Conservation (phyloP, 1,284 basidiomycete genomes). For the Naganishia liquefaciens region DNA sequence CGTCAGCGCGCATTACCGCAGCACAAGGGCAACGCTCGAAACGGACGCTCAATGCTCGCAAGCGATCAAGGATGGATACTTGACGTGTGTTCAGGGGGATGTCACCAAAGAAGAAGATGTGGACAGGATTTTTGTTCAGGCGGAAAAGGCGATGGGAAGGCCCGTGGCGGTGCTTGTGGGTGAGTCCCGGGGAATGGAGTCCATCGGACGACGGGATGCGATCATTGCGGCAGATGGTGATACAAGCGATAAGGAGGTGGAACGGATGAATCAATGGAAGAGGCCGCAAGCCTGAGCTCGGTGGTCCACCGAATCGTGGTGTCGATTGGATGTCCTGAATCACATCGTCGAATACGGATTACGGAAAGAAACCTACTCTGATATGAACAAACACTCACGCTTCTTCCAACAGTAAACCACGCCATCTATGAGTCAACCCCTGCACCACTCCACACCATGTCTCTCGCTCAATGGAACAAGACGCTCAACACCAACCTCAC, state of each 20-base stretch:
- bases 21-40: conserved; percentile 58
- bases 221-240: too few relatives aligned
- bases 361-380: too few relatives aligned
- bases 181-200: conserved; percentile 9
- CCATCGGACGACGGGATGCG: too few relatives aligned
- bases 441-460: conserved; percentile 62
- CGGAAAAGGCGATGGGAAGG: conserved; percentile 34
- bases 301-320: too few relatives aligned
- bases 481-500: conserved; percentile 68
- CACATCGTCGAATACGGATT: too few relatives aligned
- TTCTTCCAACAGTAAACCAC: conserved; percentile 62
- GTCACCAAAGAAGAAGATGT: conserved; percentile 63
- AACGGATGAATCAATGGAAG: too few relatives aligned
- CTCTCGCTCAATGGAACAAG: conserved; percentile 65
- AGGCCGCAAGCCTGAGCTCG: too few relatives aligned
- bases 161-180: conserved; percentile 34
- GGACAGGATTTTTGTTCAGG: conserved; percentile 51
- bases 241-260: too few relatives aligned
- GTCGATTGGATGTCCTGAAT: too few relatives aligned
- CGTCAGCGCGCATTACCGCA: conserved; percentile 72
- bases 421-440: conserved; percentile 58
- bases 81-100: conserved; percentile 60
- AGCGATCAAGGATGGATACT: conserved; percentile 43
- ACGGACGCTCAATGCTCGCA: conserved; percentile 55
- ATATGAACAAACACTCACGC: too few relatives aligned